Conservation (phyloP, 1,139 yeast species). For the Debaryomyces coudertii region DNA sequence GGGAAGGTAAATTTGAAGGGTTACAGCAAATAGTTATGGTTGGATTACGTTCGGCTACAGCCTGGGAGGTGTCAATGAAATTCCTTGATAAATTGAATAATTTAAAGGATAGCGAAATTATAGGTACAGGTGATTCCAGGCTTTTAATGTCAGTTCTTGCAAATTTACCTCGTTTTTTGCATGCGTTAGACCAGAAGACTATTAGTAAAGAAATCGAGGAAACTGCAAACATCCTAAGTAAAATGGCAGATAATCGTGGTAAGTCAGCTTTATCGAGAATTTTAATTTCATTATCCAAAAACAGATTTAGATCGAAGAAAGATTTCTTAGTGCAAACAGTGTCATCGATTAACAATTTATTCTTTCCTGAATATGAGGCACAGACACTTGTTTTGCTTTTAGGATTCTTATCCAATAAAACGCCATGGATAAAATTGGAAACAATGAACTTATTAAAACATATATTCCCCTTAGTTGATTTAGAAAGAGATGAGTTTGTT, state of each 20-base stretch:
- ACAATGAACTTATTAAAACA: slow-evolving; percentile 75
- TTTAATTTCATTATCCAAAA: slow-evolving; percentile 73
- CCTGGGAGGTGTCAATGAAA: slow-evolving; percentile 77
- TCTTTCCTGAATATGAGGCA: slow-evolving; percentile 77
- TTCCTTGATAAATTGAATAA: slow-evolving; percentile 73
- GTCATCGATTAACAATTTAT: slow-evolving; percentile 63
- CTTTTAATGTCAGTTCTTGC: slow-evolving; percentile 73
- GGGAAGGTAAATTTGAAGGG: slow-evolving; percentile 96
- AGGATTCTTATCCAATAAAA: slow-evolving; percentile 77
- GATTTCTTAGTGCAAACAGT: slow-evolving; percentile 86
- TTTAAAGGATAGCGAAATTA: slow-evolving; percentile 71
- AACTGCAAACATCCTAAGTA: slow-evolving; percentile 62
- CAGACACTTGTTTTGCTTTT: slow-evolving; percentile 73
- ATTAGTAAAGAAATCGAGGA: slow-evolving; percentile 54
- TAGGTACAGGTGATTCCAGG: slow-evolving; percentile 73
- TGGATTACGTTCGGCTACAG: slow-evolving; percentile 79
- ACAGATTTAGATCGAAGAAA: slow-evolving; percentile 81
- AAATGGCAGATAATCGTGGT: slow-evolving; percentile 60
- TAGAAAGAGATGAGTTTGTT: slow-evolving; percentile 75
- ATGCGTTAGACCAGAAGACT: slow-evolving; percentile 66
- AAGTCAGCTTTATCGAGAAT: slow-evolving; percentile 71
- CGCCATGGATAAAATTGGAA: slow-evolving; percentile 78
- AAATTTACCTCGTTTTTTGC: slow-evolving; percentile 81
- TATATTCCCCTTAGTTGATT: slow-evolving; percentile 75
- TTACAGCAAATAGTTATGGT: slow-evolving; percentile 75